These are phyloP conservation scores for Lagerstroemia speciosa DNA, from an alignment of 345 rosid genomes.

Conservation along the genomic window DNA sequence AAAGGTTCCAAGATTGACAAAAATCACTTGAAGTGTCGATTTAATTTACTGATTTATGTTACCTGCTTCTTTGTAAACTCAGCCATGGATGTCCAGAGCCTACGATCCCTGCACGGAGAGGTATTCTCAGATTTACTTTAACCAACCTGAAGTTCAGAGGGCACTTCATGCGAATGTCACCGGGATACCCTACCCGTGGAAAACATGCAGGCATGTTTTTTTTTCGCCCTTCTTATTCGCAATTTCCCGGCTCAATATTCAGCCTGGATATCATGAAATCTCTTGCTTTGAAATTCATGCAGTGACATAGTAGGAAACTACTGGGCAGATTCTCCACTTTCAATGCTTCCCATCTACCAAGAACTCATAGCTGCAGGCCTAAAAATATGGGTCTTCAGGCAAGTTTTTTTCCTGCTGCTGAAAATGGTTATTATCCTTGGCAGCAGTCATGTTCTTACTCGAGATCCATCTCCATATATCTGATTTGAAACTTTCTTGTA, in stretches of 20 bases:
- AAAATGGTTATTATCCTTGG: neutral
- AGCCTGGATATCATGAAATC: neutral
- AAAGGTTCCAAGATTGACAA: neutral
- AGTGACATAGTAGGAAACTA: slow-evolving; percentile 57
- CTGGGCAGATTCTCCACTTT: slow-evolving; percentile 84
- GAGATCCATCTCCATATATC: neutral
- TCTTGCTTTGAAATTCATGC: slow-evolving; percentile 4
- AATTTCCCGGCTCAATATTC: neutral
- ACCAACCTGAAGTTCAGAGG: no score
- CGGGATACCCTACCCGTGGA: slow-evolving; percentile 61
- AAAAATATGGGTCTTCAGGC: slow-evolving; percentile 88
- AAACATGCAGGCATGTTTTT: slow-evolving; percentile 60
- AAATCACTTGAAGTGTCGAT: neutral
- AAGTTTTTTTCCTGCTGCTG: slow-evolving; percentile 5
- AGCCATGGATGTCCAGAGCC: slow-evolving; percentile 98
- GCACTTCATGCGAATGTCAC: slow-evolving; percentile 92
- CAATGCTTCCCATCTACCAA: slow-evolving; percentile 90
- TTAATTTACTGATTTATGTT: neutral
- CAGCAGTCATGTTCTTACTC: neutral
- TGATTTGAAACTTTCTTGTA: neutral
- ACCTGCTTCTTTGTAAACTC: slow-evolving; percentile 17
- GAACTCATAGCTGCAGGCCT: slow-evolving; percentile 78
- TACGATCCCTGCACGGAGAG: no score
- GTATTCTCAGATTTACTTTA: no score
- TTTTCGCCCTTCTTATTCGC: neutral